Percentiles rank a stretch among this genome's conserved stretches.
phyloP scores from a whole-genome alignment of 768 basidiomycete genomes.

The Collybia nuda region DNA sequence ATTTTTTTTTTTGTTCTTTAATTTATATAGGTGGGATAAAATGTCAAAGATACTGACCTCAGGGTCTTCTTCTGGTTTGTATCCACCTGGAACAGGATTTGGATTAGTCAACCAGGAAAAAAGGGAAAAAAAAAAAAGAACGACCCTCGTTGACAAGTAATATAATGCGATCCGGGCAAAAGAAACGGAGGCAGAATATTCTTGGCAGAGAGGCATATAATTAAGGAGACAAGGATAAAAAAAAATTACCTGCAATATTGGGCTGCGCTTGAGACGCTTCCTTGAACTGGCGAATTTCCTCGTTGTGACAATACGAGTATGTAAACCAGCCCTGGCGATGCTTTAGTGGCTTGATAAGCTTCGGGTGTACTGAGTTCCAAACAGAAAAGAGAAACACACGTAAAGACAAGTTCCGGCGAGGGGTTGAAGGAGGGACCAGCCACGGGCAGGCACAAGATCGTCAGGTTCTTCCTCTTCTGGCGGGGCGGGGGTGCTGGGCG shows the following conservation, averaged over 20 bases:
- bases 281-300: slow-evolving; percentile 94
- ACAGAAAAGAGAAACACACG: slow-evolving; percentile 49
- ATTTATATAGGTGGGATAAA: slow-evolving; percentile 12
- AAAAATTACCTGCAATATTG: slow-evolving; percentile 65
- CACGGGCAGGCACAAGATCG: slow-evolving; percentile 67
- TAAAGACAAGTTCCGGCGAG: slow-evolving; percentile 82
- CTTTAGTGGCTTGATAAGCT: slow-evolving; percentile 40
- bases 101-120: slow-evolving; percentile 12
- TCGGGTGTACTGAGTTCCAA: slow-evolving; percentile 27
- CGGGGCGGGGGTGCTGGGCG: slow-evolving; percentile 40
- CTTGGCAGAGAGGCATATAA: not conserved
- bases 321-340: slow-evolving; percentile 95
- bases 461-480: slow-evolving; percentile 50
- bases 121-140: slow-evolving; percentile 5
- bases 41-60: slow-evolving; percentile 49
- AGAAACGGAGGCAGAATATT: no score
- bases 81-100: slow-evolving; percentile 47
- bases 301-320: slow-evolving; percentile 94
- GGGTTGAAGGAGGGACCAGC: slow-evolving; percentile 82
- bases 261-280: slow-evolving; percentile 68
- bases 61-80: slow-evolving; percentile 84
- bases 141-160: slow-evolving; percentile 12
- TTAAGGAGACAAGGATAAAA: slow-evolving; percentile 18
- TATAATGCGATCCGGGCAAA: no score
- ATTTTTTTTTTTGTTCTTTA: slow-evolving; percentile 20